Percentiles rank a stretch among this genome's conserved stretches.
phyloP scores from a whole-genome alignment of 495 filamentous ascomycete species.

The Penicillium cinerascens region DNA sequence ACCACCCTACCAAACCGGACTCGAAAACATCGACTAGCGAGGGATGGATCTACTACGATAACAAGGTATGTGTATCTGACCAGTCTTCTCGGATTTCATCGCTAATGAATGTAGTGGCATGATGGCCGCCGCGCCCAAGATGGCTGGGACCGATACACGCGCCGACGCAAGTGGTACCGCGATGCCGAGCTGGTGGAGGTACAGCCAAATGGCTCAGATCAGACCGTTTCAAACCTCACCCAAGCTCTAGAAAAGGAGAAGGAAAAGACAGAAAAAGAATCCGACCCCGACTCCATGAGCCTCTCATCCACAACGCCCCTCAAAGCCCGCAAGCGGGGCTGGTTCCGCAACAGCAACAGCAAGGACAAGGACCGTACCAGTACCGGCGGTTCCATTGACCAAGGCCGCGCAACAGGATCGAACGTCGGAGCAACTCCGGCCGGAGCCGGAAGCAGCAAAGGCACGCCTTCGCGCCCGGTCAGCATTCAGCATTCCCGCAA shows the following conservation, averaged over 20 bases:
- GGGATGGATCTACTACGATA: slow-evolving; percentile 98
- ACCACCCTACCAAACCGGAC: slow-evolving; percentile 35
- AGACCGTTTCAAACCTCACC: slow-evolving; percentile 29
- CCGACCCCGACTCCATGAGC: slow-evolving; percentile 25
- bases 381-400: slow-evolving; percentile 19
- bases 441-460: slow-evolving; percentile 14
- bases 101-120: slow-evolving; percentile 63
- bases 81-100: background rate
- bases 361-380: slow-evolving; percentile 32
- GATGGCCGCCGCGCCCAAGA: slow-evolving; percentile 85
- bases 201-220: slow-evolving; percentile 22
- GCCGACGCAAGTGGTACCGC: slow-evolving; percentile 91
- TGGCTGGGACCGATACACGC: slow-evolving; percentile 92
- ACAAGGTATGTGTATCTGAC: slow-evolving; percentile 60
- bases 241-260: slow-evolving; percentile 31
- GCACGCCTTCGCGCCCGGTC: slow-evolving; percentile 30
- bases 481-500: slow-evolving; percentile 32
- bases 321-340: slow-evolving; percentile 37
- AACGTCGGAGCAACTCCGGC: slow-evolving; percentile 9
- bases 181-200: slow-evolving; percentile 92
- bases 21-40: slow-evolving; percentile 54
- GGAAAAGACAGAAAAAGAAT: slow-evolving; percentile 13
- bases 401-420: slow-evolving; percentile 17
- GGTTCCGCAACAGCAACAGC: slow-evolving; percentile 45
- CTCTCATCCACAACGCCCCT: slow-evolving; percentile 31